Conservation (phyloP, 2,329 filamentous ascomycete genomes). For the Fusarium gaditjirri region DNA sequence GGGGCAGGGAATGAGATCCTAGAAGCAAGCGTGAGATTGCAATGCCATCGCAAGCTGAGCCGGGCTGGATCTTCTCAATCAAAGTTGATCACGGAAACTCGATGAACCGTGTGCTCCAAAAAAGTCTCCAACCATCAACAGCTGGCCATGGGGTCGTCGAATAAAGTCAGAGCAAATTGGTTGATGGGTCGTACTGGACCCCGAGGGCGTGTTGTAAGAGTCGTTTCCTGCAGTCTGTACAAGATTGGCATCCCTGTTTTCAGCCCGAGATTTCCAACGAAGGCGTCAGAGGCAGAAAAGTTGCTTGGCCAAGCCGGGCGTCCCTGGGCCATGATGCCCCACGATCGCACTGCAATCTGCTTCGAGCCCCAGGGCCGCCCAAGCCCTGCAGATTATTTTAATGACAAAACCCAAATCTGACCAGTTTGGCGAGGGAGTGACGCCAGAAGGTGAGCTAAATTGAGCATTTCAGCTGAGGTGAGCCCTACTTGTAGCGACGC, state of each 20-base stretch:
- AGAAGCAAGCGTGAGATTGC: constrained; percentile 29
- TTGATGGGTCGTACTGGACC: constrained; percentile 29
- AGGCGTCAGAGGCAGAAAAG: constrained; percentile 39
- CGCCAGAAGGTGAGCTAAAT: constrained; percentile 42
- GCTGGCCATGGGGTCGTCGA: constrained; percentile 26
- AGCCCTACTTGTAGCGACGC: constrained; percentile 48
- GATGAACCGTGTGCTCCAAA: constrained; percentile 26
- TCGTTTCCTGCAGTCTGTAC: constrained; percentile 33
- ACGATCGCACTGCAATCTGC: constrained; percentile 47
- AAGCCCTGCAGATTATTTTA: constrained; percentile 33
- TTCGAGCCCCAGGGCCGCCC: constrained; percentile 25
- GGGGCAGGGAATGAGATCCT: constrained; percentile 12
- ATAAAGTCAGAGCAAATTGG: constrained; percentile 24
- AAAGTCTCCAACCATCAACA: constrained; percentile 24
- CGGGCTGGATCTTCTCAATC: constrained; percentile 30
- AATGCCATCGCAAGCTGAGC: constrained; percentile 32
- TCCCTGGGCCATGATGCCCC: constrained; percentile 40
- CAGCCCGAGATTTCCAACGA: constrained; percentile 42
- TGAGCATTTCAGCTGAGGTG: constrained; percentile 53
- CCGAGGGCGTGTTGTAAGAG: constrained; percentile 25
- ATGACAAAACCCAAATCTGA: constrained; percentile 35
- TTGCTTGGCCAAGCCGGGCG: constrained; percentile 31
- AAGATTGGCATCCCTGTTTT: constrained; percentile 46
- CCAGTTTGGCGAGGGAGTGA: constrained; percentile 41
- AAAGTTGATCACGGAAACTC: constrained; percentile 18